Evolutionary conservation across 164 flowering plant genomes (phyloP), one percentile per base, ranked within the genome.

Genomic region (Taxillus chinensis): DNA sequence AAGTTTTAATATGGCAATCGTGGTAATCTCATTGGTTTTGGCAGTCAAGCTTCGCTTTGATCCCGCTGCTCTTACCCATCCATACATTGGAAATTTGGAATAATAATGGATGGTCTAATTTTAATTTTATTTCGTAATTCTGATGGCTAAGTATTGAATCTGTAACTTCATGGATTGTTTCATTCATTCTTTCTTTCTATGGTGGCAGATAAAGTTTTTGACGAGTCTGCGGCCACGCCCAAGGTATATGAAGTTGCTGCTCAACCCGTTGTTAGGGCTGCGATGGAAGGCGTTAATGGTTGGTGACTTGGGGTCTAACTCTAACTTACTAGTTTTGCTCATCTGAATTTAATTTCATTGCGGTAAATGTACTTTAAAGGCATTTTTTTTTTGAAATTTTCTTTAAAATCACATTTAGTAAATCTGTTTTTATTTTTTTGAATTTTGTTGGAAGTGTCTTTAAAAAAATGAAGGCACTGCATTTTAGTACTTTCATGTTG

Each of bases 201-300:
- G 39, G n/a, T 64, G 70, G 63, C 85, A 93, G 99, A 93, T 76
- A 79, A 62, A 71, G 99, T 90, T 41, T 93, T 93, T 78, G 99
- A 96, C 68, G 89, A 86, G 3, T 75, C 80, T 38, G 73, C 96
- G 2, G 43, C 41, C 51, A 71, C 99, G 37, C 78, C 77, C 62
- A 89, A 77, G 15, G 99, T 93, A 14, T 93, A 93, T 74, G 97
- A 89, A 57, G 87, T 93, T 15, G 97, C 99, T 55, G 99, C 96
- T 45, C 81, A 84, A 62, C 96, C 97, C 59, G 97, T 93, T 7
- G 92, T 93, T 37, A 89, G 86, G 80, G 82, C 90, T 70, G 91
- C 99, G 39, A 93, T 93, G 99, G 99, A 93, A 61, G 99, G 99
- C 59, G 77, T 93, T 17, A 90, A 89, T 78, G 99, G 97, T 89